phyloP scores from a whole-genome alignment of 345 rosid genomes.

The Camelina neglecta region DNA sequence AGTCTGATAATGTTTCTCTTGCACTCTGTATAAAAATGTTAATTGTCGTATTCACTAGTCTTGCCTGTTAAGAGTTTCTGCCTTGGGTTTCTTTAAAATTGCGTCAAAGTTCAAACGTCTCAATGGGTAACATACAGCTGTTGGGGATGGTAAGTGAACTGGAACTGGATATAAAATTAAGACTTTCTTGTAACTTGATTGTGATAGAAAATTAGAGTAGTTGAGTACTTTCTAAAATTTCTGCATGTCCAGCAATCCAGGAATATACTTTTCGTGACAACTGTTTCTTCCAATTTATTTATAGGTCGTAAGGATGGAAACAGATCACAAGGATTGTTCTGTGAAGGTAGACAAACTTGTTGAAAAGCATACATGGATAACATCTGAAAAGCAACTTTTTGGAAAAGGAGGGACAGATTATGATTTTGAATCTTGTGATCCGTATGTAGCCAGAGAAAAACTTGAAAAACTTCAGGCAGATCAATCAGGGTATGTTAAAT shows the following conservation, averaged over 20 bases:
- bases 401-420: constrained; percentile 96
- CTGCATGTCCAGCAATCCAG: constrained; percentile 23
- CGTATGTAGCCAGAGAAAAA: constrained; percentile 74
- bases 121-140: background rate
- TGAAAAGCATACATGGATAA: constrained; percentile 96
- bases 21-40: background rate
- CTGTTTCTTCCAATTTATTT: constrained; percentile 17
- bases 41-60: background rate
- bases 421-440: constrained; percentile 80
- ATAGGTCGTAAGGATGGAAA: constrained; percentile 87
- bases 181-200: background rate
- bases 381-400: constrained; percentile 89
- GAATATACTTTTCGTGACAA: constrained; percentile 24
- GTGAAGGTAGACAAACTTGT: constrained; percentile 78
- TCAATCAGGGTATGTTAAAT: constrained; percentile 70
- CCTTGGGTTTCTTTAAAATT: background rate
- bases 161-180: background rate
- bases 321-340: constrained; percentile 88
- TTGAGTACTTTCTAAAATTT: background rate
- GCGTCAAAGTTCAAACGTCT: background rate
- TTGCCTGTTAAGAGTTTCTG: constrained; percentile 2
- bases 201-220: constrained; percentile 66
- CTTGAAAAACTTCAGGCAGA: constrained; percentile 85
- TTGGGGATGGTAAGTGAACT: background rate
- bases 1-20: constrained; percentile 1